These are phyloP conservation scores for Petunia axillaris DNA, from an alignment of 257 asterid species.

Conservation along the genomic window DNA sequence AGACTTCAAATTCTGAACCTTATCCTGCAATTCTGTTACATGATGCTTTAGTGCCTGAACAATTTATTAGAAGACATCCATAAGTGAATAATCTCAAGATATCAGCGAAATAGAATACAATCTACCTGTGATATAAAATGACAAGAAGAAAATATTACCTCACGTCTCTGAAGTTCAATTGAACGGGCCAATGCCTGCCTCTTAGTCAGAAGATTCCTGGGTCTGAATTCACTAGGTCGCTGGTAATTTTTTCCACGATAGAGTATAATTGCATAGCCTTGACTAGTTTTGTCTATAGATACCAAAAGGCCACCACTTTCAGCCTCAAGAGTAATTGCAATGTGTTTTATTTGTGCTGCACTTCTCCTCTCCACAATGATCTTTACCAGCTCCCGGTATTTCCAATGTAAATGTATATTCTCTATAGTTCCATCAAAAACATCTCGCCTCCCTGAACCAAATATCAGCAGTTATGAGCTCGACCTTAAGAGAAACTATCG, in stretches of 20 bases:
- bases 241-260: constrained; percentile 94
- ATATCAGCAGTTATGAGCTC: constrained; percentile 24
- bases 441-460: constrained; percentile 74
- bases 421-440: constrained; percentile 89
- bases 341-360: constrained; percentile 70
- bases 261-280: constrained; percentile 71
- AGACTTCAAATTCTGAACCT: constrained; percentile 60
- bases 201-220: constrained; percentile 71
- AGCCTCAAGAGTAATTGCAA: constrained; percentile 81
- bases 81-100: constrained; percentile 19
- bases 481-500: constrained; percentile 1
- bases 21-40: constrained; percentile 62
- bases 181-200: constrained; percentile 95
- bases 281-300: constrained; percentile 66
- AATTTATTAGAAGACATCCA: constrained; percentile 17
- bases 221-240: constrained; percentile 65
- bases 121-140: constrained; percentile 5
- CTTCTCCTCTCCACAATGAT: constrained; percentile 66
- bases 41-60: constrained; percentile 86
- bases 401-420: constrained; percentile 97
- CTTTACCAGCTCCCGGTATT: constrained; percentile 87
- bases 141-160: constrained; percentile 48
- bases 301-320: constrained; percentile 96
- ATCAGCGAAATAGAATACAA: neutral
- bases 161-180: constrained; percentile 90